Evolutionary conservation across 1,139 yeast species (phyloP), one percentile per base, ranked within the genome.

Genomic region (Geotrichum cucujoidarum): DNA sequence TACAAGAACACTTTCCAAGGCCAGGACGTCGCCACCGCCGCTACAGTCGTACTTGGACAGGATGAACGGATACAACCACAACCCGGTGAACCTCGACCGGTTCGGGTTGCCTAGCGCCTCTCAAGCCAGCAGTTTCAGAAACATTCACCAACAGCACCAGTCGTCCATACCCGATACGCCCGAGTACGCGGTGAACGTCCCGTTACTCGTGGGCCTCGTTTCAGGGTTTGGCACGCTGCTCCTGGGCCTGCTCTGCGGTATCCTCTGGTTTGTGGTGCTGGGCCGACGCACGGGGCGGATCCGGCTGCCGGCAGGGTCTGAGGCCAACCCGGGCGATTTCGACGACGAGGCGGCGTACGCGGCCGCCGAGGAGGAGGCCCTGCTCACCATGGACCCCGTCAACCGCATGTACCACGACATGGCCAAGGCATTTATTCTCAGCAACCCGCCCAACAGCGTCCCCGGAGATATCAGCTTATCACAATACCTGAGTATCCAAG

Each of bases 341-440:
- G 88, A 81, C 58, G 84, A 81, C 59, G 86, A 79, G 52, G 80
- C 77, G 55, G 82, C 78, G 44, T 69, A 80, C 29, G 72, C 74
- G 34, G 78, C 83, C 48, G 84, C 84, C 56, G 83, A 90, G 55
- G 73, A 76, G 43, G 83, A 77, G 54, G 95, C 89, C 57, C 72
- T 90, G 30, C 90, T 82, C 60, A 66, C 71, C 47, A 74, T 77
- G 66, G 81, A 79, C 39, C 81, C 77, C 51, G 70, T 69, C 27
- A 73, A 67, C 14, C 60, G 71, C 38, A 61, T 62, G 52, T 57
- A 61, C 48, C 72, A 72, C 52, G 77, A 81, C 58, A 85, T 80
- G 58, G 82, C 90, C 36, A 78, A 78, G 56, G 70, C 60, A 49
- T 75, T 59, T 55, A 67, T 69, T n/a, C 70, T 66, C 45, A 63